A percentile compares a stretch with the other conserved stretches of the same genome.
These are phyloP conservation scores for Antrodiella citrinella DNA, from an alignment of 768 basidiomycete genomes.

Conservation along the genomic window DNA sequence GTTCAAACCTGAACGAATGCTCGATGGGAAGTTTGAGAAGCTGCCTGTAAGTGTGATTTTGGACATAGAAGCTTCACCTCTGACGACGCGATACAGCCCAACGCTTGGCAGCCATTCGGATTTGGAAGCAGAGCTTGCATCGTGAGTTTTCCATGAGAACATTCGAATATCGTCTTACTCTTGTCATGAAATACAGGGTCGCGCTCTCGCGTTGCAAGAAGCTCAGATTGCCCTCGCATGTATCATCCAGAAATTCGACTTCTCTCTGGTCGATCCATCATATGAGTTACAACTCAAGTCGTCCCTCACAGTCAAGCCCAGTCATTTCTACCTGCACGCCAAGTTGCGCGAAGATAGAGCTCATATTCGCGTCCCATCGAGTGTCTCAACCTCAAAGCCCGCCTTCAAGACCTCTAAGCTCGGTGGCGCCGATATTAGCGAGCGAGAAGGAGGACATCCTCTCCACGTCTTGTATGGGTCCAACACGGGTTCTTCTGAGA, in stretches of 20 bases:
- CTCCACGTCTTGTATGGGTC: conserved; percentile 37
- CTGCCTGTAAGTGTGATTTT: conserved; percentile 26
- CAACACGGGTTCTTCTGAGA: conserved; percentile 42
- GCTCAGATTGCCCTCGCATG: conserved; percentile 32
- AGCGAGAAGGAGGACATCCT: conserved; percentile 17
- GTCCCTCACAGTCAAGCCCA: conserved; percentile 40
- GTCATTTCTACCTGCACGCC: conserved; percentile 32
- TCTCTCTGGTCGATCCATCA: conserved; percentile 32
- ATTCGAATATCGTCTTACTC: neutral
- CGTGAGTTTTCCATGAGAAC: conserved; percentile 10
- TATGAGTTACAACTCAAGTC: conserved; percentile 39
- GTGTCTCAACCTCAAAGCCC: neutral
- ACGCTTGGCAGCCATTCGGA: conserved; percentile 36
- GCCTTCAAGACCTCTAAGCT: neutral
- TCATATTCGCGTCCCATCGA: conserved; percentile 4
- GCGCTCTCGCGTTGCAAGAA: conserved; percentile 43
- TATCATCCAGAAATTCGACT: conserved; percentile 39
- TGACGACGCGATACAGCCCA: conserved; percentile 30
- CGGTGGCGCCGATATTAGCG: neutral
- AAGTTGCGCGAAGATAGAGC: conserved; percentile 22
- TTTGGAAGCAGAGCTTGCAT: conserved; percentile 20
- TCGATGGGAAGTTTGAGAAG: conserved; percentile 40
- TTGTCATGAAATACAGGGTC: conserved; percentile 18
- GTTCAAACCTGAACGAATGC: conserved; percentile 41
- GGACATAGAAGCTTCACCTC: neutral